Evolutionary conservation across 176 grass and related monocot species (phyloP), one percentile per base, ranked within the genome.

Genomic region (Tillandsia leiboldiana): DNA sequence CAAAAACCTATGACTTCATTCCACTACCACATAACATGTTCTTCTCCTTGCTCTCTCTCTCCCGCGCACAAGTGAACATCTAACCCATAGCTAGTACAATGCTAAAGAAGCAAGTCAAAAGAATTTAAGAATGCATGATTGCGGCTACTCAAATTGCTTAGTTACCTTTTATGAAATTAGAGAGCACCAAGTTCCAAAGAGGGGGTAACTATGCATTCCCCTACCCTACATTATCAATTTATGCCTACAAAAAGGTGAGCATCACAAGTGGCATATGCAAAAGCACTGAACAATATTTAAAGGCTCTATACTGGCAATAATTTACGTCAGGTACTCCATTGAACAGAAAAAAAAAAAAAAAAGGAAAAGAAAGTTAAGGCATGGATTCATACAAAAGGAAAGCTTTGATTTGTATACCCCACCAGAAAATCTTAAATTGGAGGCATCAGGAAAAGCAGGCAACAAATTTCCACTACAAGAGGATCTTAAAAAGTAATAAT

Each of bases 221-320:
- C 12, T 48, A 48, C 81, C 75, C 69, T 74, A 57, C 74, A 86
- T 79, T 77, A 63, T 15, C 65, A 64, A 51, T 15, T 73, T 67
- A 13, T 79, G 71, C 57, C 68, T 70, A 13, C 51, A 66, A 66
- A 67, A 84, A 75, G 70, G 69, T 66, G 61, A 28, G 59, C 67
- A 77, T 23, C 67, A 72, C 56, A 79, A 73, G 33, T 74, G 69
- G 77, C 67, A 75, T 75, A 66, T 12, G 28, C 50, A 58, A 64
- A 83, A 79, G 71, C 75, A 56, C 69, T 28, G 42, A 66, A 73
- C 26, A 48, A 29, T 69, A 67, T 9, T 80, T 23, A 9, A 70
- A 70, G 75, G 50, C 33, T 0, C 63, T 48, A 11, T 17, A 33
- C 72, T 51, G 68, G 14, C 66, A 70, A 53, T 28, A 8, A 49